A percentile compares a stretch with the other conserved stretches of the same genome.
Conservation (phyloP, 306 rosid species). For the Castanospermum australe region DNA sequence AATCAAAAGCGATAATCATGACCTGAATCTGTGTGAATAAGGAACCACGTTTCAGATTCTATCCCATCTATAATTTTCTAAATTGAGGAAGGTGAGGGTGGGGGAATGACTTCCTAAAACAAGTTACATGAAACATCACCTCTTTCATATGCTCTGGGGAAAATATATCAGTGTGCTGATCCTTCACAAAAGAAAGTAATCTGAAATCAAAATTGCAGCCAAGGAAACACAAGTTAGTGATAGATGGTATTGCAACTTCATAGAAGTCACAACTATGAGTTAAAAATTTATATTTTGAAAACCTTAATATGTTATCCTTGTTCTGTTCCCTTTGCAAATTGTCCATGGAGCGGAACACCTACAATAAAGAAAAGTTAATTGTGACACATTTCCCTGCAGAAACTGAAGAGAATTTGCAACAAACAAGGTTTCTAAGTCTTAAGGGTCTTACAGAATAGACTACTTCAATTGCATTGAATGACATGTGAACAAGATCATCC, state of each 20-base stretch:
- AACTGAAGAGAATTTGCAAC: background rate
- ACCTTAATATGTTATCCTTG: conserved; percentile 60
- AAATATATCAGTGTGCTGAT: conserved; percentile 42
- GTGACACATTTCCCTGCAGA: background rate
- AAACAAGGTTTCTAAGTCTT: background rate
- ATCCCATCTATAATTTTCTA: conserved; percentile 22
- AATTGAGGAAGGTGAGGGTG: background rate
- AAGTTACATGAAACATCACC: conserved; percentile 49
- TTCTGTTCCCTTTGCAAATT: conserved; percentile 45
- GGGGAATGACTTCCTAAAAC: conserved; percentile 13
- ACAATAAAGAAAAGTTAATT: conserved; percentile 24
- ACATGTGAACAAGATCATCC: conserved; percentile 47
- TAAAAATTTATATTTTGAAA: background rate
- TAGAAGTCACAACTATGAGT: background rate
- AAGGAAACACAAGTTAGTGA: conserved; percentile 33
- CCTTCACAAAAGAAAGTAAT: conserved; percentile 60
- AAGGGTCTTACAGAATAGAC: conserved; percentile 64
- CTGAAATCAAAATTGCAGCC: conserved; percentile 48
- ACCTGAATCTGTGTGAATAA: conserved; percentile 56
- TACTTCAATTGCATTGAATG: conserved; percentile 47
- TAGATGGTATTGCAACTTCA: background rate
- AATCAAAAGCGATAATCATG: conserved; percentile 46
- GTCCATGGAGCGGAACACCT: conserved; percentile 71
- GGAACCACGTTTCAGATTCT: conserved; percentile 31
- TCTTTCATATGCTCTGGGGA: conserved; percentile 59